A percentile compares a stretch with the other conserved stretches of the same genome.
These are phyloP conservation scores for Silene latifolia DNA, from an alignment of 148 eudicot species.

Conservation along the genomic window DNA sequence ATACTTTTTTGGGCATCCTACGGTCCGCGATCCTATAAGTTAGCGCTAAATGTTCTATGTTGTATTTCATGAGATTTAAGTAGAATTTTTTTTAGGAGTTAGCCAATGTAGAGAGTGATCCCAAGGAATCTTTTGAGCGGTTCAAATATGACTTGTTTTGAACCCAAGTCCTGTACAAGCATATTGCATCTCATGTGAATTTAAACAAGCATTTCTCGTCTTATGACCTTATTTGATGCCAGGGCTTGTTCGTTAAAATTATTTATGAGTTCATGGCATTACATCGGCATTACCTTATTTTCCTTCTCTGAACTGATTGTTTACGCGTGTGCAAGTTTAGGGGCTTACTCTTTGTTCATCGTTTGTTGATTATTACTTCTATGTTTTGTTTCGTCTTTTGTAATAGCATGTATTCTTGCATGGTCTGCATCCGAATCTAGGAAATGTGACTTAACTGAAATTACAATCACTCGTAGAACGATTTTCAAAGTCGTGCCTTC, in stretches of 20 bases:
- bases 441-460: neutral
- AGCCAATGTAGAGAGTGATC: constrained; percentile 87
- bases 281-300: neutral
- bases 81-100: constrained; percentile 46
- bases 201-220: neutral
- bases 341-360: neutral
- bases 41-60: neutral
- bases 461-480: neutral
- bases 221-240: neutral
- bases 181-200: neutral
- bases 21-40: neutral
- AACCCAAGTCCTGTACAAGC: neutral
- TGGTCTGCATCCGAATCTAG: neutral
- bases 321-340: neutral
- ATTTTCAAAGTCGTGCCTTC: neutral
- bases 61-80: neutral
- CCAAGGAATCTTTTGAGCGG: constrained; percentile 42
- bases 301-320: neutral
- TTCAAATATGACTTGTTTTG: neutral
- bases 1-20: constrained; percentile 25
- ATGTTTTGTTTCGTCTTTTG: neutral
- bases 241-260: neutral
- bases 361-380: neutral
- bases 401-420: neutral
- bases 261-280: no score